phyloP scores from a whole-genome alignment of 116 monocot species.

The Dioscorea cayenensis region DNA sequence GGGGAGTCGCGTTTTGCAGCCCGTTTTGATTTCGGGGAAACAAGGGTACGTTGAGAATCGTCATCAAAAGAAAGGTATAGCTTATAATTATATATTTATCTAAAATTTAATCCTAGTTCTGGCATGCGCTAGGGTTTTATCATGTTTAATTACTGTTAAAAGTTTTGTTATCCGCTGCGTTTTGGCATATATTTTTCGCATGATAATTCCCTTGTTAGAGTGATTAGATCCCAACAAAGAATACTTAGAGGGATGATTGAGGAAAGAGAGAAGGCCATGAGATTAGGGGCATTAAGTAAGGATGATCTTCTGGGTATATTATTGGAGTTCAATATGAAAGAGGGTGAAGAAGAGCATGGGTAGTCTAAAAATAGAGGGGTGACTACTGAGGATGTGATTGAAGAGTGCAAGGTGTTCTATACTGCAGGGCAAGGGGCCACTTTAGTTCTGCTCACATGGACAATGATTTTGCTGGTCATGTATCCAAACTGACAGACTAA shows the following conservation, averaged over 20 bases:
- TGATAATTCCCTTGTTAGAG: too few relatives aligned
- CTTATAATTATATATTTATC: too few relatives aligned
- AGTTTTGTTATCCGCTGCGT: too few relatives aligned
- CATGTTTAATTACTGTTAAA: too few relatives aligned
- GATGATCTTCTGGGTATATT: slow-evolving; percentile 38
- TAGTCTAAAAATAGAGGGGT: slow-evolving; percentile 19
- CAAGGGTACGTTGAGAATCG: too few relatives aligned
- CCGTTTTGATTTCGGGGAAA: too few relatives aligned
- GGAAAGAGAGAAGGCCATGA: slow-evolving; percentile 10
- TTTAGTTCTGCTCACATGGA: slow-evolving; percentile 31
- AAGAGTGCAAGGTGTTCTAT: slow-evolving; percentile 42
- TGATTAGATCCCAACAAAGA: too few relatives aligned
- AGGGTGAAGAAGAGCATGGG: not conserved
- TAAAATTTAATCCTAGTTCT: too few relatives aligned
- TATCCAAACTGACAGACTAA: slow-evolving; percentile 29
- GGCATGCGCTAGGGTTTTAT: too few relatives aligned
- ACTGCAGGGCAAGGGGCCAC: slow-evolving; percentile 31
- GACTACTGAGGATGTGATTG: slow-evolving; percentile 22
- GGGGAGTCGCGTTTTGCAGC: too few relatives aligned
- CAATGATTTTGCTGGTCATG: slow-evolving; percentile 27
- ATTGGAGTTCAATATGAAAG: slow-evolving; percentile 36
- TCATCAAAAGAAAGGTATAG: too few relatives aligned
- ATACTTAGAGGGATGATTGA: not conserved
- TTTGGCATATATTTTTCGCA: too few relatives aligned
- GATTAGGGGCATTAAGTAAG: slow-evolving; percentile 1